Conservation (phyloP, 75 land plant genomes). For the Azolla pinnata region DNA sequence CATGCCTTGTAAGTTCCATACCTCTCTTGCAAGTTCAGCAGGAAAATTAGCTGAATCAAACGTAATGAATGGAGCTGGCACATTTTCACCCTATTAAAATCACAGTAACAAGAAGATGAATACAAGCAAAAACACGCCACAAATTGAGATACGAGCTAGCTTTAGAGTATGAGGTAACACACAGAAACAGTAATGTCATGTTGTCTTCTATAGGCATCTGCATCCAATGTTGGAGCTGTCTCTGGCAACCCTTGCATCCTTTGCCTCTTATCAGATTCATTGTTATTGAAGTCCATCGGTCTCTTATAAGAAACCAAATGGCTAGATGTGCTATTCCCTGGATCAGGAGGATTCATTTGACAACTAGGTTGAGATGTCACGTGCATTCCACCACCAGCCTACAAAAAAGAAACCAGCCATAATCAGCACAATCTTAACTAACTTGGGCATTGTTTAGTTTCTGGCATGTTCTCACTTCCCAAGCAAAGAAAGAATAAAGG, state of each 20-base stretch:
- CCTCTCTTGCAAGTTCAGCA: conserved; percentile 85
- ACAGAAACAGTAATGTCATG: conserved; percentile 89
- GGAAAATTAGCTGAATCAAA: conserved; percentile 89
- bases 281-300: conserved; percentile 8
- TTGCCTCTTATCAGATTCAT: conserved; percentile 19
- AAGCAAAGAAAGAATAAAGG: conserved; percentile 19
- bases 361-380: no score
- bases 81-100: conserved; percentile 73
- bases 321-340: no score
- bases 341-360: no score
- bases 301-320: no score
- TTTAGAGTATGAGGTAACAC: conserved; percentile 19
- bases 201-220: conserved; percentile 61
- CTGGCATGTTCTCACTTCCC: conserved; percentile 13
- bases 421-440: no score
- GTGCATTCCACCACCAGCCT: no score
- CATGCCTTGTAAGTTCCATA: conserved; percentile 18
- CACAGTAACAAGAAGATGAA: conserved; percentile 2
- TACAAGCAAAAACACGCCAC: not conserved
- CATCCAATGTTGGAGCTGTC: conserved; percentile 26
- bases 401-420: no score
- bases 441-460: no score
- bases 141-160: not conserved
- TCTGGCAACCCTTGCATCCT: conserved; percentile 28
- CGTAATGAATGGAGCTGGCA: conserved; percentile 83